Base-by-base conservation (phyloP, 75 land plant genomes). In the Larix kaempferi region DNA sequence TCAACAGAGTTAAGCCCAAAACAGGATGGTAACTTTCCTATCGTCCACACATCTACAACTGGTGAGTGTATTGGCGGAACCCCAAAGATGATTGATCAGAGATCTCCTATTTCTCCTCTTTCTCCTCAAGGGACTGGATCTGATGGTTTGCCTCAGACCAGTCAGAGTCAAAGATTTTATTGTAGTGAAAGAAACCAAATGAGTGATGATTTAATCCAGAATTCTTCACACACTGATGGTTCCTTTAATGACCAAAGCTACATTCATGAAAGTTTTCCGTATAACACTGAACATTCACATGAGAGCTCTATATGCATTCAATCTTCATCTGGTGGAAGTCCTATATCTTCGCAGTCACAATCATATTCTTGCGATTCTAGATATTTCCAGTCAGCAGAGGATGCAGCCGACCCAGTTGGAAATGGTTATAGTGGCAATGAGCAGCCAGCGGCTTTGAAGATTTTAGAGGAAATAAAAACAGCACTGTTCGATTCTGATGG, bases 51-150 rank as follows among this genome's bases (percentile, higher is more conserved):
- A 17, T 56, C 33, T 61, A 79, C 33, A 8, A 58, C 21, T 14
- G 35, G 80, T 19, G 69, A 80, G 33, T 16, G 67, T 78, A 64
- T 33, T 21, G 65, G 56, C 19, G 71, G 57, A 17, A 52, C 56
- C 62, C 49, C 35, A 58, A 80, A 49, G 59, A 52, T 80, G 37
- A 78, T 78, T 60, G 52, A 80, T 55, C 82, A 80, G 67, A 82
- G 84, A 80, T 92, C 94, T 19, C 87, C 90, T 5, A 74, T 79
- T 62, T 90, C 90, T 10, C 94, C 90, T 55, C 77, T 88, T 41
- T 86, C 86, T 56, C 76, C 80, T 29, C 90, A 76, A 26, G 79
- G 83, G 66, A 87, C 85, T n/a, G 67, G 75, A 26, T 81, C 83
- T 35, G 75, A 74, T 8, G 12, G 59, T 11, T 82, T 87, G 35